Percentiles rank a stretch among this genome's conserved stretches.
Conservation (phyloP, 768 basidiomycete genomes). For the Candolleomyces eurysporus region DNA sequence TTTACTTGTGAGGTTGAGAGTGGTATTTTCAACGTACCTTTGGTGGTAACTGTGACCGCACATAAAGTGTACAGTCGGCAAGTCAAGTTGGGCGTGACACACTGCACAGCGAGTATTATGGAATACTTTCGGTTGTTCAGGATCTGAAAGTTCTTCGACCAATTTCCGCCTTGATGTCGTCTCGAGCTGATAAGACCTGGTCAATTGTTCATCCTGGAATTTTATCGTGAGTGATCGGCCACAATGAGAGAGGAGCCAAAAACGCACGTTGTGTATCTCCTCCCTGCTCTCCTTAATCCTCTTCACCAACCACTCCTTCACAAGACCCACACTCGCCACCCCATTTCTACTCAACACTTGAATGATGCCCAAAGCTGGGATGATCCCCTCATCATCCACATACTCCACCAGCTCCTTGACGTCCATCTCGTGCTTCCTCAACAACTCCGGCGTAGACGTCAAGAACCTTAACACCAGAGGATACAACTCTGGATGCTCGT, state of each 20-base stretch:
- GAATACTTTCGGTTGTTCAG: slow-evolving; percentile 81
- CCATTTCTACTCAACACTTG: slow-evolving; percentile 86
- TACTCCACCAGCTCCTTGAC: slow-evolving; percentile 68
- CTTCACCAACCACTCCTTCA: slow-evolving; percentile 87
- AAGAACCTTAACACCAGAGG: slow-evolving; percentile 87
- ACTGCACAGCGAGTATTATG: slow-evolving; percentile 92
- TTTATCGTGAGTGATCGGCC: slow-evolving; percentile 1
- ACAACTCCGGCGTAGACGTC: slow-evolving; percentile 74
- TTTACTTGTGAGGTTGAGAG: not conserved
- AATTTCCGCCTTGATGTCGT: slow-evolving; percentile 77
- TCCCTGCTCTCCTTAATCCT: slow-evolving; percentile 70
- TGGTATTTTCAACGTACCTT: slow-evolving; percentile 46
- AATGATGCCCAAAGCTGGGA: slow-evolving; percentile 88
- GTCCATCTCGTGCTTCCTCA: slow-evolving; percentile 69
- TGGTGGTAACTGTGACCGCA: slow-evolving; percentile 98
- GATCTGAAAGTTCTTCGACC: slow-evolving; percentile 77
- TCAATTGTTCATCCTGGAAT: slow-evolving; percentile 78
- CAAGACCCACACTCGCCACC: slow-evolving; percentile 86
- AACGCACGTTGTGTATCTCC: slow-evolving; percentile 78
- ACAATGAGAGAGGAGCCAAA: slow-evolving; percentile 3
- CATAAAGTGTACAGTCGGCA: slow-evolving; percentile 96
- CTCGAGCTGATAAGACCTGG: slow-evolving; percentile 86
- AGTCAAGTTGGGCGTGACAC: slow-evolving; percentile 86
- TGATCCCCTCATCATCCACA: slow-evolving; percentile 77
- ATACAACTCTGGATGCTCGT: slow-evolving; percentile 70